A percentile compares a stretch with the other conserved stretches of the same genome.
These are phyloP conservation scores for Monarda citriodora DNA, from an alignment of 305 asterid genomes.

Conservation along the genomic window DNA sequence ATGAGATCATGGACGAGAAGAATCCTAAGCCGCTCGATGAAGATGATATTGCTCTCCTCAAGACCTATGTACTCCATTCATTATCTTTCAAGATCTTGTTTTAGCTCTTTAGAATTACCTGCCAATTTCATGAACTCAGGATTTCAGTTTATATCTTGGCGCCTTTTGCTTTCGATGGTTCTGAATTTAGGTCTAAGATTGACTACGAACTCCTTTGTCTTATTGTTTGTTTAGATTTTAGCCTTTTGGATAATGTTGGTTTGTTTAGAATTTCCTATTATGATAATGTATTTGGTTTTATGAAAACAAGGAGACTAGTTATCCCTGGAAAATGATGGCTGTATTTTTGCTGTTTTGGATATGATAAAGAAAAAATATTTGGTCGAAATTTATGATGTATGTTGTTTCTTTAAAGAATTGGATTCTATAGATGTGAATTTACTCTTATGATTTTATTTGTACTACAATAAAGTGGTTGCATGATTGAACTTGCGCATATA, in stretches of 20 bases:
- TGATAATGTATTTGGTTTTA: neutral
- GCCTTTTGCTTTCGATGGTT: neutral
- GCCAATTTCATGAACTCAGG: neutral
- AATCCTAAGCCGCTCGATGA: slow-evolving; percentile 75
- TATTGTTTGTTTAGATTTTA: neutral
- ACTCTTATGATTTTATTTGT: slow-evolving; percentile 6
- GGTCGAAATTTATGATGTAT: slow-evolving; percentile 10
- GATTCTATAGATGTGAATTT: neutral
- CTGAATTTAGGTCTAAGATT: slow-evolving; percentile 16
- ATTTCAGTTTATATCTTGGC: neutral
- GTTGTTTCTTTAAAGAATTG: too few species aligned
- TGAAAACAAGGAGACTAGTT: neutral
- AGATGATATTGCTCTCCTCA: slow-evolving; percentile 71
- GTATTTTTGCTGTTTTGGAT: slow-evolving; percentile 18
- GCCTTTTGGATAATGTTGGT: neutral
- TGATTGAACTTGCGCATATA: neutral
- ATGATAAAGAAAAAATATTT: slow-evolving; percentile 9
- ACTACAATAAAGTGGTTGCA: neutral
- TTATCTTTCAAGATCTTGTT: neutral
- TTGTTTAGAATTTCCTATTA: neutral
- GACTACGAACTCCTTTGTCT: neutral
- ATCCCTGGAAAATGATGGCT: slow-evolving; percentile 10
- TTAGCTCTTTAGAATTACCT: neutral
- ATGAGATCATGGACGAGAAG: slow-evolving; percentile 82
- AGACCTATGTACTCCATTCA: slow-evolving; percentile 47